Conservation (phyloP, 139 green algal species). For the Pleodorina starrii region DNA sequence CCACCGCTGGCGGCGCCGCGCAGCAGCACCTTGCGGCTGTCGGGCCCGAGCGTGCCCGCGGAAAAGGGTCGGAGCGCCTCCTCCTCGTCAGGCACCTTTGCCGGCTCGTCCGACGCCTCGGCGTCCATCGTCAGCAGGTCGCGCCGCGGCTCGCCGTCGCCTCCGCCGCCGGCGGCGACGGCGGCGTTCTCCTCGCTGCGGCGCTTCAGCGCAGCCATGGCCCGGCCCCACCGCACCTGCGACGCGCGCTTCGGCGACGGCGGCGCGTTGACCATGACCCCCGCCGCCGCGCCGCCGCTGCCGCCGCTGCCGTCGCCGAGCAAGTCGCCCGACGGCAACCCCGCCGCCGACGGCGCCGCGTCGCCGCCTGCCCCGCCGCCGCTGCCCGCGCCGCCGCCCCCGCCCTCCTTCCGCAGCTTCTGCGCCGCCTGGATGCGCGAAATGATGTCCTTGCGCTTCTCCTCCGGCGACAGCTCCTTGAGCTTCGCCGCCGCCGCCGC, state of each 20-base stretch:
- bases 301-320: not conserved
- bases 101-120: not conserved
- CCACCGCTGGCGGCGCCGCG: not conserved
- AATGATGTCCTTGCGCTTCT: conserved; percentile 50
- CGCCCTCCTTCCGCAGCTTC: not conserved
- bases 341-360: conserved; percentile 1
- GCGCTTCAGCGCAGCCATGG: not conserved
- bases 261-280: conserved; percentile 17
- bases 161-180: too few relatives aligned
- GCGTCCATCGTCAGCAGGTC: conserved; percentile 3
- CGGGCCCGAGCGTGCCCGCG: not conserved
- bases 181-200: not conserved
- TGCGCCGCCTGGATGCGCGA: conserved; percentile 26
- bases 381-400: not conserved
- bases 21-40: conserved; percentile 30
- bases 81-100: not conserved
- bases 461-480: conserved; percentile 40
- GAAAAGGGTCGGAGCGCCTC: conserved; percentile 37
- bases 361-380: too few relatives aligned
- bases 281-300: not conserved
- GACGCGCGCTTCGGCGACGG: not conserved
- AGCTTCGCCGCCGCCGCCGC: not conserved
- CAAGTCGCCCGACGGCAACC: conserved; percentile 24
- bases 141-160: conserved; percentile 10
- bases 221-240: not conserved